phyloP scores from a whole-genome alignment of 169 alveolate species.

The Eimeria acervulina region DNA sequence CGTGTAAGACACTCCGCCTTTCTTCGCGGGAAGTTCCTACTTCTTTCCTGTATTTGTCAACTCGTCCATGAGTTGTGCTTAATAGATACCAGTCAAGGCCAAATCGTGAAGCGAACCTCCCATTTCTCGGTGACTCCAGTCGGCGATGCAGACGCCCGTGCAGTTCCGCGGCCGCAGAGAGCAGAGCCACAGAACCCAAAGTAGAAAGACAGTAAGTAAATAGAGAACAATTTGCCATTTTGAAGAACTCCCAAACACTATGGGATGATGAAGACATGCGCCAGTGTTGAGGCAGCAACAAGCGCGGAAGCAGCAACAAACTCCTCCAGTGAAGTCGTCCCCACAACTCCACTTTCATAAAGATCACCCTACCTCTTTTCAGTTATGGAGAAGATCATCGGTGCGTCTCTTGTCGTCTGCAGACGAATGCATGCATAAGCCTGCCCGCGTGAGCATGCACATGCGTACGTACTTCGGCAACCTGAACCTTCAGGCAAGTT shows the following conservation, averaged over 20 bases:
- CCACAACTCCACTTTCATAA: neutral
- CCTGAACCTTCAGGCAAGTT: neutral
- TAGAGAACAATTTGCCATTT: neutral
- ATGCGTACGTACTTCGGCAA: neutral
- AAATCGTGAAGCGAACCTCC: neutral
- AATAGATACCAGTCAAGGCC: neutral
- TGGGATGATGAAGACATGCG: neutral
- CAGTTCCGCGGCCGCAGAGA: neutral
- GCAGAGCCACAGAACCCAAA: neutral
- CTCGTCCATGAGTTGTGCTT: neutral
- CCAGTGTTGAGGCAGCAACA: neutral
- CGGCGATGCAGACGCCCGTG: neutral
- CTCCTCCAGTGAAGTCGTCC: neutral
- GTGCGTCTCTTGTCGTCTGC: neutral
- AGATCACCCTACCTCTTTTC: neutral
- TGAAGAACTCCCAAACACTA: neutral
- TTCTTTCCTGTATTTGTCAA: neutral
- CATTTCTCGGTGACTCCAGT: neutral
- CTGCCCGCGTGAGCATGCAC: neutral
- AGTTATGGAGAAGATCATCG: neutral
- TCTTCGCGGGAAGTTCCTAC: neutral
- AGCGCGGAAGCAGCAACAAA: neutral
- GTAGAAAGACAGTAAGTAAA: neutral
- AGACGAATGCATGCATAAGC: neutral
- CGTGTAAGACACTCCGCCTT: neutral